Base-by-base conservation (phyloP, 2,329 filamentous ascomycete genomes). In the Orbilia oligospora region DNA sequence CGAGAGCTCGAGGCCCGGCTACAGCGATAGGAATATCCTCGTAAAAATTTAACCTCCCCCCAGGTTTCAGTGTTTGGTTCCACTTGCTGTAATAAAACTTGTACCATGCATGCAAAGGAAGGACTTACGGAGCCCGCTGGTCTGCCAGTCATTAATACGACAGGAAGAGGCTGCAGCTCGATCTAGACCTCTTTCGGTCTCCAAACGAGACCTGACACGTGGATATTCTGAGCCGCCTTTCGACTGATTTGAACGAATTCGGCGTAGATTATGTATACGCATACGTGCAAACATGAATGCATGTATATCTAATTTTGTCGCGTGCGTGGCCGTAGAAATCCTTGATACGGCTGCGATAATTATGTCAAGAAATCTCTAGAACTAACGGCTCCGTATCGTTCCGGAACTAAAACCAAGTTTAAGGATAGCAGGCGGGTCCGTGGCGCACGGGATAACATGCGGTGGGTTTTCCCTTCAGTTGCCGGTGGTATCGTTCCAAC, bases 381-480 rank as follows among this genome's bases (percentile, higher is more conserved):
- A 16, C 16, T 16, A 5, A 41, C 38, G 10, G 38, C 38, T 41
- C 38, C 38, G 38, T 41, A 16, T 16, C 12, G 16, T n/a, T 41
- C 38, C 14, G 38, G 38, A 41, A 41, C 36, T 38, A 9, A n/a
- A 4, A 36, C 14, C 38, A n/a, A 10, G 12, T 41, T 41, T 41
- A 41, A 36, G 9, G 33, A 36, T 1, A 36, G 9, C 8, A 36
- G 33, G 38, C 12, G n/a, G 16, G 1, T n/a, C 27, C 20, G 48
- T 51, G 48, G 20, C 20, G 22, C 48, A 51, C 48, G 48, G 48
- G 22, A 49, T 22, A 49, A 12, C 12, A 51, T 51, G n/a, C n/a
- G n/a, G n/a, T 51, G 48, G 48, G 8, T 5, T 46, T 27, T 27
- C 5, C 46, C 46, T 51, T 24, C 22, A 12, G 10, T 27, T 16